A percentile compares a stretch with the other conserved stretches of the same genome.
These are phyloP conservation scores for Daldinia concentrica DNA, from an alignment of 495 filamentous ascomycete genomes.

Conservation along the genomic window DNA sequence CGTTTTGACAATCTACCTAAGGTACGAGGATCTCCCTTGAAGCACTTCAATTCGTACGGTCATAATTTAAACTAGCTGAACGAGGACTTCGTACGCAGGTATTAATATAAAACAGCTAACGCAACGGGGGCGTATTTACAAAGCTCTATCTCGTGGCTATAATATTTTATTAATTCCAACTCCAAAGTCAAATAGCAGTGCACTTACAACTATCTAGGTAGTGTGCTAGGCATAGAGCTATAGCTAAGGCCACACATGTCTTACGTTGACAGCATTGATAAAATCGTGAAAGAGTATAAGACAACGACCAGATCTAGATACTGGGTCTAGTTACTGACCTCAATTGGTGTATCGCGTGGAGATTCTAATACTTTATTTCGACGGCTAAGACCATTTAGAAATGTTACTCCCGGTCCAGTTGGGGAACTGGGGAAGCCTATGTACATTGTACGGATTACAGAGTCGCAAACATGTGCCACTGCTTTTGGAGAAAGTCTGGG, in stretches of 20 bases:
- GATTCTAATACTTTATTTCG: no score
- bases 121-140: not conserved
- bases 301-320: no score
- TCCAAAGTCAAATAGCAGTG: not conserved
- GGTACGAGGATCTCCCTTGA: not conserved
- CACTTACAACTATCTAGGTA: not conserved
- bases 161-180: not conserved
- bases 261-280: not conserved
- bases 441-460: no score
- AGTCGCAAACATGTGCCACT: not conserved
- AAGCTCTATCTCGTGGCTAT: not conserved
- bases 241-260: not conserved
- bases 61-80: no score
- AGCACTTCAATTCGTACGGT: no score
- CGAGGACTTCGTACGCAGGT: not conserved
- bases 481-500: conserved; percentile 12
- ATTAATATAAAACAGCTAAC: not conserved
- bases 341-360: no score
- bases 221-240: not conserved
- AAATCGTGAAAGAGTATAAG: no score
- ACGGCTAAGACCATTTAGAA: no score
- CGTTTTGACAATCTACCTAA: not conserved
- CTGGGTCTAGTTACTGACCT: no score
- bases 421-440: no score
- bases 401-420: no score